These are phyloP conservation scores for Diplodia scrobiculata DNA, from an alignment of 2,329 filamentous ascomycete genomes.

Conservation along the genomic window DNA sequence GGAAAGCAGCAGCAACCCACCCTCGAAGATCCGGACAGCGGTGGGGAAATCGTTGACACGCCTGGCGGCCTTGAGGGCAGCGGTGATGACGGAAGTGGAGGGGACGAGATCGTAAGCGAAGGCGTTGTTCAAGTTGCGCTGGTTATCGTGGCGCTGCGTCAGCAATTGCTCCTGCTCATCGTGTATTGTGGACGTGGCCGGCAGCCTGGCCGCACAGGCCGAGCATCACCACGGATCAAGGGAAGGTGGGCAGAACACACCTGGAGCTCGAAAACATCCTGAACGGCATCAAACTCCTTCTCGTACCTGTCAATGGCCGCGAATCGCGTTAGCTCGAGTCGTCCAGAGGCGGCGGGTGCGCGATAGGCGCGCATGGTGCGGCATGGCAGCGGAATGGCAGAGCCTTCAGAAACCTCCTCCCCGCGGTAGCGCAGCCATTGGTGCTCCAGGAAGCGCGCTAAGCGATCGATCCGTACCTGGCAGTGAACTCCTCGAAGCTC, in stretches of 20 bases:
- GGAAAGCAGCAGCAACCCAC: conserved; percentile 56
- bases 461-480: conserved; percentile 67
- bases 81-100: conserved; percentile 83
- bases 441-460: conserved; percentile 3
- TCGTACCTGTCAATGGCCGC: conserved; percentile 71
- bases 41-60: conserved; percentile 98
- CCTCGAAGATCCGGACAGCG: conserved; percentile 97
- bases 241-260: conserved; percentile 56
- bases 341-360: not conserved
- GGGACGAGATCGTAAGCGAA: conserved; percentile 99
- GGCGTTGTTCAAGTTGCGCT: conserved; percentile 98
- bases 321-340: conserved; percentile 31
- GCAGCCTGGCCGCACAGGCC: conserved; percentile 24
- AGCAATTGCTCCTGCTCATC: not conserved
- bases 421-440: conserved; percentile 18
- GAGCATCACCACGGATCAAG: conserved; percentile 9
- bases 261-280: conserved; percentile 99
- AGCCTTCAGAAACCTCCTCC: conserved; percentile 16
- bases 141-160: conserved; percentile 30
- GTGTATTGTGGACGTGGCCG: conserved; percentile 1
- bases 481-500: conserved; percentile 98
- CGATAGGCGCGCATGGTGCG: conserved; percentile 2
- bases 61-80: conserved; percentile 89
- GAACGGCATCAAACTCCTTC: conserved; percentile 96
- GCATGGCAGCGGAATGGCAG: conserved; percentile 9